Conservation (phyloP, 1,284 basidiomycete species). For the Ganoderma multipileum region DNA sequence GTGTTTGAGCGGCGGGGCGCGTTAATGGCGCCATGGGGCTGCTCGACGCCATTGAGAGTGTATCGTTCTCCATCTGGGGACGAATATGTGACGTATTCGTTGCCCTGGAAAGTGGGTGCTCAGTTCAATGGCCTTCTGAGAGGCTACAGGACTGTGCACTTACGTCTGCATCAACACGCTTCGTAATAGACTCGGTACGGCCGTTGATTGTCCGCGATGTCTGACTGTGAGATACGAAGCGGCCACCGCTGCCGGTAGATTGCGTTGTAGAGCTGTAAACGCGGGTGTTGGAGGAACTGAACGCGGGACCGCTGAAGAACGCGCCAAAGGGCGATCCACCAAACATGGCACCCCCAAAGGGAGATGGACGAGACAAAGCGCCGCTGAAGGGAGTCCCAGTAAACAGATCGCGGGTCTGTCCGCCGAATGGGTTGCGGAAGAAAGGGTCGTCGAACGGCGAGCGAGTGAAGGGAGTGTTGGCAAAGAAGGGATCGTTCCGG, state of each 20-base stretch:
- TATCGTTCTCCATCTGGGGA: constrained; percentile 70
- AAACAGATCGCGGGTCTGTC: constrained; percentile 15
- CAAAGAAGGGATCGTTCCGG: constrained; percentile 41
- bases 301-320: constrained; percentile 22
- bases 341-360: constrained; percentile 5
- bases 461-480: constrained; percentile 30
- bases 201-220: constrained; percentile 67
- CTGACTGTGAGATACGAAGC: constrained; percentile 61
- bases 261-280: constrained; percentile 35
- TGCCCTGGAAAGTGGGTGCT: constrained; percentile 55
- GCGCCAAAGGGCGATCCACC: constrained; percentile 8
- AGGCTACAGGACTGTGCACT: constrained; percentile 23
- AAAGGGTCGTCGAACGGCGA: constrained; percentile 29
- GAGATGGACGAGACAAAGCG: constrained; percentile 13
- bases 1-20: constrained; percentile 16
- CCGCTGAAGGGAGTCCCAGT: constrained; percentile 21
- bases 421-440: constrained; percentile 29
- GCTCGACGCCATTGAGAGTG: constrained; percentile 76
- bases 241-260: constrained; percentile 32
- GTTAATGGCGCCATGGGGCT: constrained; percentile 38
- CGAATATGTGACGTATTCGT: constrained; percentile 70
- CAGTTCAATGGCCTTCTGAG: constrained; percentile 6
- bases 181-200: constrained; percentile 64
- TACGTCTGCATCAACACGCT: constrained; percentile 64
- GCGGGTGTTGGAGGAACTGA: constrained; percentile 15